Conservation (phyloP, 192 early-diverging fungal genomes). For the Backusella morwellensis region DNA sequence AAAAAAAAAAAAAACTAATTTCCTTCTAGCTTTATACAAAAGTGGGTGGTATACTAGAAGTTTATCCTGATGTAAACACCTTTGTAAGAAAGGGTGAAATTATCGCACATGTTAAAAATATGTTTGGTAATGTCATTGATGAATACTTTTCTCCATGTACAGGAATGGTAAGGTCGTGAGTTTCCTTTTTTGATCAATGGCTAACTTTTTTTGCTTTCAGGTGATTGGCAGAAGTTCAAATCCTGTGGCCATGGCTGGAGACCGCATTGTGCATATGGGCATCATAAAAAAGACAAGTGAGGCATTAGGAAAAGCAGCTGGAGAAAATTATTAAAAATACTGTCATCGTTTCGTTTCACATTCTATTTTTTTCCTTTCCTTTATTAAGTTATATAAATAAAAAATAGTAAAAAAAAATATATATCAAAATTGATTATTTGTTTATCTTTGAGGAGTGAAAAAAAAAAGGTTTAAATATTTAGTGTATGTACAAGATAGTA, state of each 20-base stretch:
- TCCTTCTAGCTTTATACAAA: conserved; percentile 81
- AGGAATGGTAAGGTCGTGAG: conserved; percentile 55
- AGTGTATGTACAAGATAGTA: background rate
- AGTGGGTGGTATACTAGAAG: conserved; percentile 82
- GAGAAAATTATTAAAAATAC: conserved; percentile 21
- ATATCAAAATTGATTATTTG: background rate
- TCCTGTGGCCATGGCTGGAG: conserved; percentile 84
- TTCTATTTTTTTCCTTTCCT: background rate
- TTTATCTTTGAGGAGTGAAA: background rate
- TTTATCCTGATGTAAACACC: conserved; percentile 77
- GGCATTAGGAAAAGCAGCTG: conserved; percentile 18
- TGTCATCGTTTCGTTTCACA: background rate
- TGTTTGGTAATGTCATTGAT: conserved; percentile 85
- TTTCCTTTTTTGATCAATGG: background rate
- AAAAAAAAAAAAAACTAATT: background rate
- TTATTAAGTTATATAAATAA: background rate
- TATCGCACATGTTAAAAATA: conserved; percentile 82
- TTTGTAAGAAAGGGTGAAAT: conserved; percentile 78
- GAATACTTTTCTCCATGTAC: conserved; percentile 75
- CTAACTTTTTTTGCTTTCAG: background rate
- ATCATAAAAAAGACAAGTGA: conserved; percentile 42
- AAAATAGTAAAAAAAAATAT: background rate
- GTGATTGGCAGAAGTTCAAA: conserved; percentile 77
- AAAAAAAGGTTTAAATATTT: background rate
- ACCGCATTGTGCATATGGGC: conserved; percentile 85